Evolutionary conservation across 192 early-diverging fungal genomes (phyloP).

Genomic region (Backusella tuberculispora): DNA sequence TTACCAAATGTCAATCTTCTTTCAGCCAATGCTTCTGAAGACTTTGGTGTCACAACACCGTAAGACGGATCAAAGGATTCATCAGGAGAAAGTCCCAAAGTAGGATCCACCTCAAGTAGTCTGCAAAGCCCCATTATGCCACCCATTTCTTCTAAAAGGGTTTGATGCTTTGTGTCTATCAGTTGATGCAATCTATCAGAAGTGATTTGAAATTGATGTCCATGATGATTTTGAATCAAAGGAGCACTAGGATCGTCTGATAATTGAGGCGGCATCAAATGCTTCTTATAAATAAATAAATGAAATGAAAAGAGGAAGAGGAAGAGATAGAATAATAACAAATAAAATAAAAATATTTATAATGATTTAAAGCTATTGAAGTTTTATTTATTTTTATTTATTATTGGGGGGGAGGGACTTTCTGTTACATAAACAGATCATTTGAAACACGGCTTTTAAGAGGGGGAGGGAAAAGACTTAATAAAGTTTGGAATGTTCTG

Average conservation of each 20-base stretch:
- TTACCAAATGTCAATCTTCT: constrained; percentile 48
- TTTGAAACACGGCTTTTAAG: constrained; percentile 11
- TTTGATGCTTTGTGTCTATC: constrained; percentile 9
- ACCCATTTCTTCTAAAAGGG: constrained; percentile 37
- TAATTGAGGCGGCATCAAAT: constrained; percentile 8
- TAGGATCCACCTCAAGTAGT: constrained; percentile 65
- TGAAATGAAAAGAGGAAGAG: background rate
- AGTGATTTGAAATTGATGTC: constrained; percentile 10
- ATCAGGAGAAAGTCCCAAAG: constrained; percentile 57
- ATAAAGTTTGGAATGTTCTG: constrained; percentile 18
- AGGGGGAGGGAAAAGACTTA: background rate
- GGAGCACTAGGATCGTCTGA: constrained; percentile 1
- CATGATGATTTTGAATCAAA: constrained; percentile 6
- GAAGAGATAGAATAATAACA: background rate
- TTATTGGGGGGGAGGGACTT: background rate
- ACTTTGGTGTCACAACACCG: constrained; percentile 14
- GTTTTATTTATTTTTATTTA: background rate
- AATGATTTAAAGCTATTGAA: background rate
- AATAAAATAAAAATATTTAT: constrained; percentile 5
- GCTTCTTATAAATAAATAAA: background rate
- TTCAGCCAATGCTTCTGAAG: constrained; percentile 37
- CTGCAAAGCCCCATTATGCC: constrained; percentile 61
- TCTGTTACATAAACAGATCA: background rate
- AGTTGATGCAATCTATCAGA: constrained; percentile 12
- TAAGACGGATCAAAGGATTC: constrained; percentile 37